phyloP scores from a whole-genome alignment of 192 early-diverging fungal genomes.

The Tieghemiomyces parasiticus region DNA sequence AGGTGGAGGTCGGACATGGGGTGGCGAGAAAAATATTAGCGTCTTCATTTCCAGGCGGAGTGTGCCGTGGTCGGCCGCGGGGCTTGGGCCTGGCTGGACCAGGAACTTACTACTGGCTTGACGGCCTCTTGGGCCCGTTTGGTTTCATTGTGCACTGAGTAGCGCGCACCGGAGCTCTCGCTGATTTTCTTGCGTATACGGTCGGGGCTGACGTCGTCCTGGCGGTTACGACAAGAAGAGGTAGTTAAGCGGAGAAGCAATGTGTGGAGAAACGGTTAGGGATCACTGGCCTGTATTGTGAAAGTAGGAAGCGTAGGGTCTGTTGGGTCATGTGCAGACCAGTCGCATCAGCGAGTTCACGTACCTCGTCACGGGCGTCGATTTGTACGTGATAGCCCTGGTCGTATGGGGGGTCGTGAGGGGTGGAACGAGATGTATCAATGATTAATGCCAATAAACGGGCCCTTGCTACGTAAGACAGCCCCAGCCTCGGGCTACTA shows the following conservation, averaged over 20 bases:
- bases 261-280: too few relatives aligned
- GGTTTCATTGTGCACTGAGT: slow-evolving; percentile 56
- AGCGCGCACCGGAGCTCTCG: slow-evolving; percentile 79
- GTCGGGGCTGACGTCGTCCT: slow-evolving; percentile 61
- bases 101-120: slow-evolving; percentile 26
- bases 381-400: slow-evolving; percentile 78
- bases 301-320: too few relatives aligned
- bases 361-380: slow-evolving; percentile 57
- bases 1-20: too few relatives aligned
- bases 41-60: neutral
- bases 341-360: too few relatives aligned
- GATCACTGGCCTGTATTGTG: too few relatives aligned
- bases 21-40: neutral
- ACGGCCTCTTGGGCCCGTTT: slow-evolving; percentile 19
- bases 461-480: too few relatives aligned
- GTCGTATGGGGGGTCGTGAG: neutral
- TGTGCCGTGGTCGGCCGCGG: neutral
- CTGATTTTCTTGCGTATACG: slow-evolving; percentile 75
- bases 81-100: neutral
- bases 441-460: too few relatives aligned
- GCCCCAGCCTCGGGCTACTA: too few relatives aligned
- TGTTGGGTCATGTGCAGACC: too few relatives aligned
- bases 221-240: too few relatives aligned
- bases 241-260: too few relatives aligned
- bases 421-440: neutral